Percentiles rank a stretch among this genome's conserved stretches.
phyloP scores from a whole-genome alignment of 306 rosid species.

The Glycyrrhiza uralensis region DNA sequence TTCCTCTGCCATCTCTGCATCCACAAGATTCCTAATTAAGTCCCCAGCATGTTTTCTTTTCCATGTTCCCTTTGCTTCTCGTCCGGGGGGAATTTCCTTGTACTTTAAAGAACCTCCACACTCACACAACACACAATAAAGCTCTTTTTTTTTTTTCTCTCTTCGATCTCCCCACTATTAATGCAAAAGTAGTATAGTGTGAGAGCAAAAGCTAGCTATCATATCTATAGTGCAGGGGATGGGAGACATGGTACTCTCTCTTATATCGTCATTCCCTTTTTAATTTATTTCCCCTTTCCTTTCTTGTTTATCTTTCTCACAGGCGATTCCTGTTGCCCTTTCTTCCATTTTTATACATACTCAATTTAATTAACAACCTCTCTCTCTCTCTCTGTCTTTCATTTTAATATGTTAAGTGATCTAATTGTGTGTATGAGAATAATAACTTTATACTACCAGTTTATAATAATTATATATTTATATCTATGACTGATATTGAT shows the following conservation, averaged over 20 bases:
- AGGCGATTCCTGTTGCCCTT: conserved; percentile 81
- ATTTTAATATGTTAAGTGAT: not conserved
- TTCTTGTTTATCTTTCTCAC: conserved; percentile 49
- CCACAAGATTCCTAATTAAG: conserved; percentile 72
- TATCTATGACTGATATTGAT: not conserved
- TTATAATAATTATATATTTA: no score
- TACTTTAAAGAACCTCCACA: conserved; percentile 33
- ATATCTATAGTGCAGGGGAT: conserved; percentile 40
- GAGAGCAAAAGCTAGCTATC: conserved; percentile 20
- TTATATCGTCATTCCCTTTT: conserved; percentile 10
- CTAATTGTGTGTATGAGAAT: not conserved
- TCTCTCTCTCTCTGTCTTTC: not conserved
- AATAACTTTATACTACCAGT: conserved; percentile 14
- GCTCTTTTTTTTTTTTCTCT: conserved; percentile 13
- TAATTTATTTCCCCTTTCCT: conserved; percentile 51
- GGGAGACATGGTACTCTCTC: conserved; percentile 41
- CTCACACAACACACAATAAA: no score
- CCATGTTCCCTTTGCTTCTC: conserved; percentile 72
- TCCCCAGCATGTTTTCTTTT: conserved; percentile 69
- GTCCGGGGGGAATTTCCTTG: conserved; percentile 51
- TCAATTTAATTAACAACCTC: not conserved
- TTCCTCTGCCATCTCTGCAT: conserved; percentile 57
- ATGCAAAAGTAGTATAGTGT: conserved; percentile 45
- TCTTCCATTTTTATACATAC: conserved; percentile 28
- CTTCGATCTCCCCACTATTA: conserved; percentile 22